Conservation (phyloP, 192 early-diverging fungal genomes). For the Backusella circina region DNA sequence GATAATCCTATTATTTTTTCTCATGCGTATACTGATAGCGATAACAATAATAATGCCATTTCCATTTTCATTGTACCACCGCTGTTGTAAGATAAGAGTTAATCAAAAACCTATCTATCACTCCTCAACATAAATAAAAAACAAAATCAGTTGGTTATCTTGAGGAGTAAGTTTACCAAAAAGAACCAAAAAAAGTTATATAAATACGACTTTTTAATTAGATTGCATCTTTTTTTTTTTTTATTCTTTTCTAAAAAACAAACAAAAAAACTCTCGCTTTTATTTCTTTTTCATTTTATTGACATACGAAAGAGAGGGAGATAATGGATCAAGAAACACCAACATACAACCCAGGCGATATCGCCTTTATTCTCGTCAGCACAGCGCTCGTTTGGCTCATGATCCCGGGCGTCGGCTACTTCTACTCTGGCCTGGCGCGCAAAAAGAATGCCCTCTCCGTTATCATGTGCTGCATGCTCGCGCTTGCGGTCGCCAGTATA, state of each 20-base stretch:
- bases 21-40: neutral
- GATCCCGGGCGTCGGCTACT: conserved; percentile 94
- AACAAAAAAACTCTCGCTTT: too few relatives aligned
- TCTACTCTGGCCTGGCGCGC: conserved; percentile 92
- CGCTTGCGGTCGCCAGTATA: conserved; percentile 75
- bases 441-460: conserved; percentile 90
- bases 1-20: neutral
- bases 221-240: neutral
- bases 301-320: neutral
- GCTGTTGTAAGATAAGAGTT: neutral
- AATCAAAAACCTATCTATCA: neutral
- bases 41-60: neutral
- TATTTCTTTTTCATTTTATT: too few relatives aligned
- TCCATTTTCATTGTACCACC: neutral
- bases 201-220: neutral
- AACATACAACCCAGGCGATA: conserved; percentile 46
- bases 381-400: conserved; percentile 90
- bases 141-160: neutral
- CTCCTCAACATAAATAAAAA: neutral
- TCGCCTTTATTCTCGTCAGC: conserved; percentile 65
- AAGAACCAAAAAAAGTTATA: too few relatives aligned
- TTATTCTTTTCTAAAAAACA: neutral
- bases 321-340: neutral
- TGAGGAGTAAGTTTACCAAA: too few relatives aligned
- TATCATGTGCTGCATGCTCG: conserved; percentile 78